These are phyloP conservation scores for Skeletonema menzelii DNA, from an alignment of 108 stramenopile genomes.

Conservation along the genomic window DNA sequence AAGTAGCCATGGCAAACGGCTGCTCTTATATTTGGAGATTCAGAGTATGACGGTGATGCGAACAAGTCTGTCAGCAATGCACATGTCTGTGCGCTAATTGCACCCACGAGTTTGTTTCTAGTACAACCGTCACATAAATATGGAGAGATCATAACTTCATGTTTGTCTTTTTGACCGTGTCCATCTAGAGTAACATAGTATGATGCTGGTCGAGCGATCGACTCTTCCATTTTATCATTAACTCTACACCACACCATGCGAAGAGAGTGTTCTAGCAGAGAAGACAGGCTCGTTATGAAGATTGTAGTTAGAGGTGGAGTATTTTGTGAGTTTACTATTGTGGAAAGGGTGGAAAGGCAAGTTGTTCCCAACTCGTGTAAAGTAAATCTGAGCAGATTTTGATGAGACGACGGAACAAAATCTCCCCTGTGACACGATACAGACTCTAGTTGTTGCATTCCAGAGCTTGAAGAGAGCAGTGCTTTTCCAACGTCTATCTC, in stretches of 20 bases:
- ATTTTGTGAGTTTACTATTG: background rate
- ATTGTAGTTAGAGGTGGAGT: slow-evolving; percentile 26
- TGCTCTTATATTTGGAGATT: slow-evolving; percentile 68
- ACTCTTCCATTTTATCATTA: slow-evolving; percentile 49
- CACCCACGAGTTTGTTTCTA: slow-evolving; percentile 38
- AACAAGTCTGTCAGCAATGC: slow-evolving; percentile 67
- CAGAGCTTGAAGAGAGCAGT: background rate
- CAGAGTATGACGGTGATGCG: slow-evolving; percentile 36
- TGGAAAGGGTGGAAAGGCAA: too few relatives aligned
- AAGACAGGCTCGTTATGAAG: slow-evolving; percentile 26
- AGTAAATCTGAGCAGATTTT: slow-evolving; percentile 6
- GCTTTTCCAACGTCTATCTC: slow-evolving; percentile 7
- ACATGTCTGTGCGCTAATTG: slow-evolving; percentile 41
- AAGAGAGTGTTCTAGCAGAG: slow-evolving; percentile 59
- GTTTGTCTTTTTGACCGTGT: slow-evolving; percentile 66
- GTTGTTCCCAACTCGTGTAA: background rate
- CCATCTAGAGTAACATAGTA: slow-evolving; percentile 77
- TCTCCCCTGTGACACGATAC: background rate
- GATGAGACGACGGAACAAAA: slow-evolving; percentile 18
- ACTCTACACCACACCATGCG: slow-evolving; percentile 59
- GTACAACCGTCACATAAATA: slow-evolving; percentile 33
- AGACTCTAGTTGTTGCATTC: slow-evolving; percentile 4
- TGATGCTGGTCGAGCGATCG: slow-evolving; percentile 43
- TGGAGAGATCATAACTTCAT: slow-evolving; percentile 61
- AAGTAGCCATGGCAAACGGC: slow-evolving; percentile 56